Evolutionary conservation across 2,329 filamentous ascomycete genomes (phyloP).

Genomic region (Colletotrichum tamarilloi): DNA sequence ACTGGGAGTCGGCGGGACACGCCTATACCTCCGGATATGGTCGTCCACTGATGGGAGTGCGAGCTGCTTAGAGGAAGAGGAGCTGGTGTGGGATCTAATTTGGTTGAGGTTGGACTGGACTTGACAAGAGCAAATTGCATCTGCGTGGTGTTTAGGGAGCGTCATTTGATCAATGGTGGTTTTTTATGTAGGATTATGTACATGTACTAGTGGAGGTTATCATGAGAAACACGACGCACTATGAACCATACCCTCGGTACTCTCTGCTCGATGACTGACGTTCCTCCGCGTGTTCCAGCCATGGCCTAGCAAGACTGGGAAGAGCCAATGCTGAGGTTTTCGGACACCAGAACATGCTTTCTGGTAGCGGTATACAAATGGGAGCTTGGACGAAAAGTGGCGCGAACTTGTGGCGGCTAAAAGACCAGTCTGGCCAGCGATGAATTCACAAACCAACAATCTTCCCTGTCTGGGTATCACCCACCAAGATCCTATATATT

Average conservation of each 20-base stretch:
- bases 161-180: neutral
- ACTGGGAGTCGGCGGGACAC: slow-evolving; percentile 47
- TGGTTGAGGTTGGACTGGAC: neutral
- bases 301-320: neutral
- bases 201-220: slow-evolving; percentile 11
- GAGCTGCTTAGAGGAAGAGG: neutral
- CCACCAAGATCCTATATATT: no score
- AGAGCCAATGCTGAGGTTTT: neutral
- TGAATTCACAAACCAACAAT: neutral
- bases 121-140: neutral
- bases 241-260: slow-evolving; percentile 14
- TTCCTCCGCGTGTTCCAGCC: neutral
- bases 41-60: slow-evolving; percentile 20
- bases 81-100: neutral
- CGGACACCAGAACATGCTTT: neutral
- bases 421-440: neutral
- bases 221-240: slow-evolving; percentile 28
- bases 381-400: neutral
- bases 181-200: slow-evolving; percentile 30
- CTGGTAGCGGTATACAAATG: no score
- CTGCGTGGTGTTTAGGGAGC: slow-evolving; percentile 7
- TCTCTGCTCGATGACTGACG: neutral
- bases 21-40: slow-evolving; percentile 47
- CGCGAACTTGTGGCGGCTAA: neutral
- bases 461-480: neutral